Base-by-base conservation (phyloP, 345 rosid genomes). In the Gossypium ekmanianum region DNA sequence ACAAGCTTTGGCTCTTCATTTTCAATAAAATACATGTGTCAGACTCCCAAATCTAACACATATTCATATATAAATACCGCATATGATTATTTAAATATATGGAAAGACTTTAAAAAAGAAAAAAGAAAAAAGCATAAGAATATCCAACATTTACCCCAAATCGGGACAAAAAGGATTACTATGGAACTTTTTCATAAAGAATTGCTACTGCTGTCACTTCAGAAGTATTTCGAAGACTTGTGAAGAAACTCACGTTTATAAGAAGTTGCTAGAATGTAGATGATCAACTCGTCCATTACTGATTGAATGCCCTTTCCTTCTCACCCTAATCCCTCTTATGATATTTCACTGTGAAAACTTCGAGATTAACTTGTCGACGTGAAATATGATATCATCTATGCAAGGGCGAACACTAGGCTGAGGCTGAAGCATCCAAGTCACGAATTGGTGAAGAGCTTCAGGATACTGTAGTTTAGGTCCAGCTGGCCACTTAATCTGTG, bases 351-450 rank as follows among this genome's bases (percentile, higher is more conserved):
- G 63, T 61, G 93, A 85, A 81, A 89, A 92, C 83, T 96, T 96
- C 8, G 92, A 73, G 79, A 93, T 87, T 87, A 96, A 84, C 82
- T 96, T 93, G 85, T 96, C 99, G 3, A 96, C 95, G 9, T 93
- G 99, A 80, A 93, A 87, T 76, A 96, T 81, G 58, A 96, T 87
- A 78, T 96, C 99, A 18, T 89, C 94, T 0, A 96, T 96, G 83
- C 79, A 64, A 8, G 99, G 99, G 69, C 97, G 97, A 68, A 96
- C 92, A 6, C 98, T 80, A 56, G 87, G 80, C 80, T 93, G 97
- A 1, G 98, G 90, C 85, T 93, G 99, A 77, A 96, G 92, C 99
- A 96, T 93, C 99, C 99, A 96, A 61, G 85, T 90, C 66, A 96
- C 92, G 20, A 96, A 96, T 80, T 92, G 90, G 83, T 89, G 99